phyloP scores from a whole-genome alignment of 2,329 filamentous ascomycete genomes.

The Beauveria australis region DNA sequence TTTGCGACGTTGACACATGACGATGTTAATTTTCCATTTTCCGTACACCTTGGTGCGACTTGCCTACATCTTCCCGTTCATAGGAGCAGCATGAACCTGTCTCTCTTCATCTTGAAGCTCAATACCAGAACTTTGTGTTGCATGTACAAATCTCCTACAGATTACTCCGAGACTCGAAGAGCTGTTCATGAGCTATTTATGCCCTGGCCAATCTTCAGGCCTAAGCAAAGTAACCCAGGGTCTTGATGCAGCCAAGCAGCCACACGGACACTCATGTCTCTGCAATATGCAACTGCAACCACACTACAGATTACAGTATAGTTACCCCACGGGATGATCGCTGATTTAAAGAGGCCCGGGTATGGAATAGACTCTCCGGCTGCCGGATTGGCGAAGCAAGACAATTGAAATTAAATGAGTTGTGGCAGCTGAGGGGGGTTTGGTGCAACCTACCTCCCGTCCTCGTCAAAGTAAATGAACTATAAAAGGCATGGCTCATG shows the following conservation, averaged over 20 bases:
- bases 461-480: neutral
- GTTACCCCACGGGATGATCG: neutral
- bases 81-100: too few relatives aligned
- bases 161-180: neutral
- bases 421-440: neutral
- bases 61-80: too few relatives aligned
- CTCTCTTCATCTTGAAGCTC: too few relatives aligned
- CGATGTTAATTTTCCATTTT: too few relatives aligned
- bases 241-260: neutral
- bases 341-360: neutral
- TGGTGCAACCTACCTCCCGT: neutral
- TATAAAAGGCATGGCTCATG: neutral
- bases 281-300: neutral
- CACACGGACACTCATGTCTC: neutral
- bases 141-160: too few relatives aligned
- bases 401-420: too few relatives aligned
- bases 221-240: neutral
- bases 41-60: too few relatives aligned
- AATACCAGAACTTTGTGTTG: too few relatives aligned
- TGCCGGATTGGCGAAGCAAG: neutral
- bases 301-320: neutral
- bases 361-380: neutral
- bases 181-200: too few relatives aligned
- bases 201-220: neutral
- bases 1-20: too few relatives aligned